phyloP scores from a whole-genome alignment of 805 yeast species.

The Torulaspora quercuum region DNA sequence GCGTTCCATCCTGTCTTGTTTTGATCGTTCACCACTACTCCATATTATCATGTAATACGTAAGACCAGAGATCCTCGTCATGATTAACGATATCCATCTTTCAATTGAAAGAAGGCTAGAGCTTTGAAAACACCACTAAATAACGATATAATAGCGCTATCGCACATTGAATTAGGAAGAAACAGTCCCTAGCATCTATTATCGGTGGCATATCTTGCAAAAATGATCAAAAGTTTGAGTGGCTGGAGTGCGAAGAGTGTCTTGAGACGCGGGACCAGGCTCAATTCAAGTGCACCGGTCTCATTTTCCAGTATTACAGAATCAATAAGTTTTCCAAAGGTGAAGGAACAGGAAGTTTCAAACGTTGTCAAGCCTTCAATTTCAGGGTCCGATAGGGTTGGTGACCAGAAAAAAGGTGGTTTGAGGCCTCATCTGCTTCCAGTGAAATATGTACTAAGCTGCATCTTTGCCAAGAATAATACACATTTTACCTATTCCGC shows the following conservation, averaged over 20 bases:
- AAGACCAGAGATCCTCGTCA: too few species aligned
- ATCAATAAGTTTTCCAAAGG: constrained; percentile 8
- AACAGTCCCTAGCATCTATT: too few species aligned
- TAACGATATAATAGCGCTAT: too few species aligned
- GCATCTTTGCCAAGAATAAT: constrained; percentile 76
- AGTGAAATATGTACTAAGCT: constrained; percentile 71
- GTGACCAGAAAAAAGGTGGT: too few species aligned
- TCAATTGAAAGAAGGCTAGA: too few species aligned
- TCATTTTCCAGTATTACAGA: constrained; percentile 21
- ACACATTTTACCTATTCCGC: constrained; percentile 74
- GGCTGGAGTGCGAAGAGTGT: too few species aligned
- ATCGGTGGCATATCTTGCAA: too few species aligned
- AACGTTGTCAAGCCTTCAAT: constrained; percentile 17
- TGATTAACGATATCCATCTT: constrained; percentile 2
- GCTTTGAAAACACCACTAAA: too few species aligned
- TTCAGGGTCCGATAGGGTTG: not conserved
- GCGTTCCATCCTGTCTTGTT: constrained; percentile 4
- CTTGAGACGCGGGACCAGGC: constrained; percentile 9
- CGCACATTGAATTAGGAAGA: too few species aligned
- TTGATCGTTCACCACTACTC: too few species aligned
- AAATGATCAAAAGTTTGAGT: too few species aligned
- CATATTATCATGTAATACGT: too few species aligned
- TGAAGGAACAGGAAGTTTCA: constrained; percentile 18
- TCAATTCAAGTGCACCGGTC: constrained; percentile 10
- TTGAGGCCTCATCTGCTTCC: constrained; percentile 29